These are phyloP conservation scores for Beauveria sp. DNA, from an alignment of 2,329 filamentous ascomycete species.

Conservation along the genomic window DNA sequence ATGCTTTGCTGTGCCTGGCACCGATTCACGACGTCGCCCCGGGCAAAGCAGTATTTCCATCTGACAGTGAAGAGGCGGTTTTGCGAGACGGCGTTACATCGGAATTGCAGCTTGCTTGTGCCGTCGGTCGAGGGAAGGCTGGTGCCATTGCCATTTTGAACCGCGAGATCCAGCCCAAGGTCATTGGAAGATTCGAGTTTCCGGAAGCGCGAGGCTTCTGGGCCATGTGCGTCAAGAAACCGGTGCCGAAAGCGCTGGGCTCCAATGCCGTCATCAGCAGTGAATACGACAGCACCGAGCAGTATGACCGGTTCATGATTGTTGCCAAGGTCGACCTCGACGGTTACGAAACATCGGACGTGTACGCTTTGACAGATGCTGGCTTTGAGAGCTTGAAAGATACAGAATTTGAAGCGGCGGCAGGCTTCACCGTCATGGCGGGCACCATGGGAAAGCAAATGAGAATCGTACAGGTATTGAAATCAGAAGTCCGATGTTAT, in stretches of 20 bases:
- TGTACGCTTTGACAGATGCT: constrained; percentile 67
- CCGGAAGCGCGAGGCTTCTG: constrained; percentile 70
- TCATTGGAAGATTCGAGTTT: constrained; percentile 63
- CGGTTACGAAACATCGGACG: constrained; percentile 68
- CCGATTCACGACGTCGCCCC: constrained; percentile 70
- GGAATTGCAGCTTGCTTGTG: constrained; percentile 52
- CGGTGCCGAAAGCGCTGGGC: constrained; percentile 52
- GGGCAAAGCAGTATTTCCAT: constrained; percentile 45
- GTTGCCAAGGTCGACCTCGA: constrained; percentile 64
- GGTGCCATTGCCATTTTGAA: constrained; percentile 71
- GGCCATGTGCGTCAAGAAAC: constrained; percentile 66
- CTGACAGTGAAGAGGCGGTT: constrained; percentile 37
- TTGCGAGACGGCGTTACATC: constrained; percentile 40
- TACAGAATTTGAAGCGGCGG: constrained; percentile 86
- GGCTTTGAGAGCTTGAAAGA: constrained; percentile 69
- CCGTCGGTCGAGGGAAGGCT: constrained; percentile 56
- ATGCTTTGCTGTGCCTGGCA: constrained; percentile 68
- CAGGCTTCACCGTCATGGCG: constrained; percentile 79
- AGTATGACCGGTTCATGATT: constrained; percentile 75
- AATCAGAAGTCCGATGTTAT: constrained; percentile 81
- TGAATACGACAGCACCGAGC: constrained; percentile 52
- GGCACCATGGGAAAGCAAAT: constrained; percentile 73
- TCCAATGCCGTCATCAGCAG: constrained; percentile 40
- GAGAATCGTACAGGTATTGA: constrained; percentile 80
- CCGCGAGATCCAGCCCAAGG: constrained; percentile 65